Conservation (phyloP, 148 eudicot genomes). For the Salicornia ramosissima region DNA sequence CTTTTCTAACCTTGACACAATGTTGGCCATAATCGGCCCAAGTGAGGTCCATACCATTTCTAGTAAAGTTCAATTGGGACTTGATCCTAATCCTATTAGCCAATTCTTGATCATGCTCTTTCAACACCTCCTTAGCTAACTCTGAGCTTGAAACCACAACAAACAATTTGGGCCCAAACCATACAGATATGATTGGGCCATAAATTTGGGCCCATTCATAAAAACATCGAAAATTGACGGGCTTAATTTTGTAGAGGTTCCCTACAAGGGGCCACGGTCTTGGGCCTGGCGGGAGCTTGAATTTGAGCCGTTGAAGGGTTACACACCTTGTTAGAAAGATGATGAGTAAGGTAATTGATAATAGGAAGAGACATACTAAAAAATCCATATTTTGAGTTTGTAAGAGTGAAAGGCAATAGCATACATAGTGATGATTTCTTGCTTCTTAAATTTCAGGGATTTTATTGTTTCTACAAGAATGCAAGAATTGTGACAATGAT, state of each 20-base stretch:
- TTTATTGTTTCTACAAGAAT: background rate
- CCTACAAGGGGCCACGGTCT: slow-evolving; percentile 52
- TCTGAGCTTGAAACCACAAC: slow-evolving; percentile 49
- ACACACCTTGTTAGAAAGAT: slow-evolving; percentile 30
- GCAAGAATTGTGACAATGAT: slow-evolving; percentile 2
- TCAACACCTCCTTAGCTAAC: slow-evolving; percentile 59
- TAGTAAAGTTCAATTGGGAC: slow-evolving; percentile 37
- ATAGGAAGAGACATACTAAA: slow-evolving; percentile 11
- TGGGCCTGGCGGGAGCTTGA: slow-evolving; percentile 69
- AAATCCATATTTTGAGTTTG: slow-evolving; percentile 30
- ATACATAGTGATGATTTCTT: background rate
- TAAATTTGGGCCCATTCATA: slow-evolving; percentile 50
- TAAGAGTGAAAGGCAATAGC: background rate
- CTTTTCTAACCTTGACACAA: slow-evolving; percentile 66
- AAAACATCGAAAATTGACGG: slow-evolving; percentile 50
- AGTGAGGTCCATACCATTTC: slow-evolving; percentile 54
- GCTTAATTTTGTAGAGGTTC: slow-evolving; percentile 52
- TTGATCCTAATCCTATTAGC: slow-evolving; percentile 51
- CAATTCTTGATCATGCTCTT: slow-evolving; percentile 58
- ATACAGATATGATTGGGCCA: slow-evolving; percentile 63
- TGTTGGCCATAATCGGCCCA: slow-evolving; percentile 87
- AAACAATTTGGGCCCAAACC: slow-evolving; percentile 46
- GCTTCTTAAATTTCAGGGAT: background rate
- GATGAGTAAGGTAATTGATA: slow-evolving; percentile 18
- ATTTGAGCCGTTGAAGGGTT: slow-evolving; percentile 36